A percentile compares a stretch with the other conserved stretches of the same genome.
These are phyloP conservation scores for Aspergillus sp. DNA, from an alignment of 2,329 filamentous ascomycete species.

Conservation along the genomic window DNA sequence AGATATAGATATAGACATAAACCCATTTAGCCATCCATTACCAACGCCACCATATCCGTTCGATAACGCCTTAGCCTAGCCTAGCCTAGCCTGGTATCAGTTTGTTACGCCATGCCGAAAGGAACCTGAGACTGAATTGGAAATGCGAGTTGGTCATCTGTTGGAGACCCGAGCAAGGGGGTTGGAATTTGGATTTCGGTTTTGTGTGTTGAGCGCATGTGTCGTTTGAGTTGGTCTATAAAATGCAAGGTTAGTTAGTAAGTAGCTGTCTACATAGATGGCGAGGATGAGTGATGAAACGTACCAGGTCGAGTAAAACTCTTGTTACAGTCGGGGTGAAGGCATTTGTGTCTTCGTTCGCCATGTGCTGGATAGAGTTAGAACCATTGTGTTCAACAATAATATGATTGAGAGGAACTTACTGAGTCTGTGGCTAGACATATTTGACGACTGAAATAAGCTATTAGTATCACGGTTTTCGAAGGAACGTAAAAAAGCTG, in stretches of 20 bases:
- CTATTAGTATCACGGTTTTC: slow-evolving; percentile 30
- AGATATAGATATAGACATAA: slow-evolving; percentile 9
- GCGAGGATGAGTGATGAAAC: not conserved
- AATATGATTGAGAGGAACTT: slow-evolving; percentile 17
- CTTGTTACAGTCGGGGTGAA: slow-evolving; percentile 40
- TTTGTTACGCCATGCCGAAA: slow-evolving; percentile 1
- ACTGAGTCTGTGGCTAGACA: slow-evolving; percentile 47
- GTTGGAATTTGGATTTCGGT: slow-evolving; percentile 2
- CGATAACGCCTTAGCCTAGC: not conserved
- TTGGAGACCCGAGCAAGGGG: not conserved
- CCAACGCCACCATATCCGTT: not conserved
- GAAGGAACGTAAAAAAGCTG: not conserved
- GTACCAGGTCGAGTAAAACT: slow-evolving; percentile 47
- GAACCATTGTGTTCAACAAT: not conserved
- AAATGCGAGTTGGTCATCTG: slow-evolving; percentile 1
- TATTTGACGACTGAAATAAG: slow-evolving; percentile 41
- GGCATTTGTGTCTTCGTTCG: slow-evolving; percentile 44
- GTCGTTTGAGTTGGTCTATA: slow-evolving; percentile 44
- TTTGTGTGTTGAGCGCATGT: slow-evolving; percentile 40
- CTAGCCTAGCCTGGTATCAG: not conserved
- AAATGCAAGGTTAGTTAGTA: slow-evolving; percentile 5
- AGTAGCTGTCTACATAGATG: not conserved
- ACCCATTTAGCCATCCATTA: not conserved
- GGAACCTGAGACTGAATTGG: not conserved
- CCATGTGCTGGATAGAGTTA: slow-evolving; percentile 34